A percentile compares a stretch with the other conserved stretches of the same genome.
These are phyloP conservation scores for Penicillium pancosmium DNA, from an alignment of 495 filamentous ascomycete species.

Conservation along the genomic window DNA sequence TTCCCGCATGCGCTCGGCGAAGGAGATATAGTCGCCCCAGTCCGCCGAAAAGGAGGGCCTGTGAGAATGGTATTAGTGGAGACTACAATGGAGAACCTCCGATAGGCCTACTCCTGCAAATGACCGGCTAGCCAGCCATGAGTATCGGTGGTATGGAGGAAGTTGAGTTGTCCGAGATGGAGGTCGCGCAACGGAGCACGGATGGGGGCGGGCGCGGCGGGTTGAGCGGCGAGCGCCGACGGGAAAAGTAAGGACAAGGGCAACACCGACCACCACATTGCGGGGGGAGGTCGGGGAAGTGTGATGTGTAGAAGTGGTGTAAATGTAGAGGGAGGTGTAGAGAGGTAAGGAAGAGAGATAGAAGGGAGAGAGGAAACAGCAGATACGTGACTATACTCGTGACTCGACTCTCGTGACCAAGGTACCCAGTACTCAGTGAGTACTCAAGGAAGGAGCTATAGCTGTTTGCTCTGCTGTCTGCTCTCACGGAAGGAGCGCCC, in stretches of 20 bases:
- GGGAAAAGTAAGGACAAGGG: conserved; percentile 28
- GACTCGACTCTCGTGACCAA: no score
- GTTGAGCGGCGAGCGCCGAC: conserved; percentile 64
- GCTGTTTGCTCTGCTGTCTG: no score
- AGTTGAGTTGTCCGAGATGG: conserved; percentile 89
- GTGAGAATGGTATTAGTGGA: conserved; percentile 27
- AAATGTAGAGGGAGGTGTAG: not conserved
- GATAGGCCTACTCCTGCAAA: conserved; percentile 71
- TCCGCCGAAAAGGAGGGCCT: conserved; percentile 90
- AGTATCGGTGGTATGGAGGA: conserved; percentile 91
- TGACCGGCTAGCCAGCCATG: conserved; percentile 97
- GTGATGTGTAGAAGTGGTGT: not conserved
- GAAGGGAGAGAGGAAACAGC: no score
- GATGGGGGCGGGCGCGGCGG: conserved; percentile 76
- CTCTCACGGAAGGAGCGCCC: conserved; percentile 40
- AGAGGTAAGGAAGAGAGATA: not conserved
- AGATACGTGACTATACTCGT: no score
- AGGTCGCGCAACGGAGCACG: conserved; percentile 80
- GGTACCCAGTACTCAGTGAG: not conserved
- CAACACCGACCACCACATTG: conserved; percentile 26
- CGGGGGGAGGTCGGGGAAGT: not conserved
- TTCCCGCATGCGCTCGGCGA: conserved; percentile 77
- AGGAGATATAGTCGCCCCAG: conserved; percentile 97
- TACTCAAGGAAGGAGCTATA: not conserved
- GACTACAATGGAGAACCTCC: conserved; percentile 14